These are phyloP conservation scores for Fusarium nanum DNA, from an alignment of 2,329 filamentous ascomycete genomes.

Conservation along the genomic window DNA sequence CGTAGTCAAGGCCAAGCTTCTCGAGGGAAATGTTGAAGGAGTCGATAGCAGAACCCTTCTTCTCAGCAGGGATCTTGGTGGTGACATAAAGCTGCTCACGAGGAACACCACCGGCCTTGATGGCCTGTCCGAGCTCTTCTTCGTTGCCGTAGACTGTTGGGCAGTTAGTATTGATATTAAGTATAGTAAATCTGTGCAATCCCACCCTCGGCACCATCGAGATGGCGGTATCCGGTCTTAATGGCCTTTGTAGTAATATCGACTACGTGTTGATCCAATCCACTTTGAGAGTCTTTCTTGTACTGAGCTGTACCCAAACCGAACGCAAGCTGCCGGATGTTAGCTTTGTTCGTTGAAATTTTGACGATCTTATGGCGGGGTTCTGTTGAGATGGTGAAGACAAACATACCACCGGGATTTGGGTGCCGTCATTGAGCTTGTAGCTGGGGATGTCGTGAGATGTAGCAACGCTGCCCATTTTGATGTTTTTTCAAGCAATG, in stretches of 20 bases:
- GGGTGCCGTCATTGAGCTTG: slow-evolving; percentile 79
- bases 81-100: slow-evolving; percentile 76
- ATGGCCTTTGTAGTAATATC: slow-evolving; percentile 70
- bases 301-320: slow-evolving; percentile 77
- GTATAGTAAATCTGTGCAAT: background rate
- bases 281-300: slow-evolving; percentile 62
- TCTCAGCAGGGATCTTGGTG: slow-evolving; percentile 64
- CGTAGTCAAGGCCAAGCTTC: slow-evolving; percentile 75
- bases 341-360: background rate
- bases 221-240: slow-evolving; percentile 75
- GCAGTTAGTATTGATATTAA: background rate
- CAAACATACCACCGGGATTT: slow-evolving; percentile 73
- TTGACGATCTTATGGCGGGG: background rate
- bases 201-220: slow-evolving; percentile 79
- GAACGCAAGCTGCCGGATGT: slow-evolving; percentile 69
- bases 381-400: background rate
- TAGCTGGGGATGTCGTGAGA: slow-evolving; percentile 62
- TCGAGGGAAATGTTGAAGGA: slow-evolving; percentile 70
- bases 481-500: background rate
- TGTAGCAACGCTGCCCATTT: slow-evolving; percentile 29
- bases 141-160: slow-evolving; percentile 71
- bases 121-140: slow-evolving; percentile 76
- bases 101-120: slow-evolving; percentile 73
- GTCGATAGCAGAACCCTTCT: slow-evolving; percentile 57
- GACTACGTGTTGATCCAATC: slow-evolving; percentile 66